phyloP scores from a whole-genome alignment of 129 eudicot genomes.

The Daucus carota region DH1_v3.0 NC_030382.2:24018501-24019000 shows the following conservation, averaged over 20 bases:
- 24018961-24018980: slow-evolving; percentile 58
- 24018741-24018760: slow-evolving; percentile 1
- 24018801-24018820: neutral
- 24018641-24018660: slow-evolving; percentile 96
- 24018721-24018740: slow-evolving; percentile 92
- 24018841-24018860: neutral
- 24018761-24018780: neutral
- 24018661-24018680: slow-evolving; percentile 88
- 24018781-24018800: neutral
- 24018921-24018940: slow-evolving; percentile 39
- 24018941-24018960: slow-evolving; percentile 42
- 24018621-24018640: slow-evolving; percentile 93
- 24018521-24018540: no score
- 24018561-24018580: no score
- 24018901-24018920: slow-evolving; percentile 57
- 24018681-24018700: slow-evolving; percentile 86
- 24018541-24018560: no score
- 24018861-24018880: neutral
- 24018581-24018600: no score
- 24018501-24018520: no score
- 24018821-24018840: neutral
- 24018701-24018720: slow-evolving; percentile 88
- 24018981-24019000: slow-evolving; percentile 17
- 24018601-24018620: slow-evolving; percentile 92
- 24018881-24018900: slow-evolving; percentile 53